Conservation (phyloP, 331 rosid species). For the Prunus yedoensis region DNA sequence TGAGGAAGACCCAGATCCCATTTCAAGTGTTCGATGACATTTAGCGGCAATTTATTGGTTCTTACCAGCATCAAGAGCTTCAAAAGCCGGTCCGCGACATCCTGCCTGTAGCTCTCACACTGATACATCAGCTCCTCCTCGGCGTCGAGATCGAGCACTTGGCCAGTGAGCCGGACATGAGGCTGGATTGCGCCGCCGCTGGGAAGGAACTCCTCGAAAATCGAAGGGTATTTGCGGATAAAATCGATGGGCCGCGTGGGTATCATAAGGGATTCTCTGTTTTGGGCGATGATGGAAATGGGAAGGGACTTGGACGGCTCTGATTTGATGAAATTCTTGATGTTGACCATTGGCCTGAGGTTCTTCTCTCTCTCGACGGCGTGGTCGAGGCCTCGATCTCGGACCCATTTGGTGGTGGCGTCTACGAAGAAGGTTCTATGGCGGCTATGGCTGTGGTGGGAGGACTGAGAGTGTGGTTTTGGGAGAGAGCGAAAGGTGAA, state of each 20-base stretch:
- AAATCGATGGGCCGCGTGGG: slow-evolving; percentile 72
- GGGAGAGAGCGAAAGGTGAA: slow-evolving; percentile 26
- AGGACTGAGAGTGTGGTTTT: slow-evolving; percentile 5
- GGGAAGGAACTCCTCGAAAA: slow-evolving; percentile 62
- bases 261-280: slow-evolving; percentile 39
- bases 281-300: slow-evolving; percentile 46
- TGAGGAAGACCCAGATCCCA: slow-evolving; percentile 92
- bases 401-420: slow-evolving; percentile 41
- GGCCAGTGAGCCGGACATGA: slow-evolving; percentile 48
- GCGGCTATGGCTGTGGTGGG: slow-evolving; percentile 12
- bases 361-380: slow-evolving; percentile 77
- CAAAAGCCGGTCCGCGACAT: slow-evolving; percentile 60
- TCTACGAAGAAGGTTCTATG: slow-evolving; percentile 39
- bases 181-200: slow-evolving; percentile 47
- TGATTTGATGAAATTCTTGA: slow-evolving; percentile 53
- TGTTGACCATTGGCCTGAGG: slow-evolving; percentile 51
- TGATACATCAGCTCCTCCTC: slow-evolving; percentile 49
- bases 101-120: slow-evolving; percentile 44
- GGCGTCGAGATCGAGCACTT: slow-evolving; percentile 47
- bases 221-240: slow-evolving; percentile 61
- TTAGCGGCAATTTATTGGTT: slow-evolving; percentile 44
- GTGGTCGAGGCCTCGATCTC: slow-evolving; percentile 91
- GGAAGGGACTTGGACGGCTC: slow-evolving; percentile 87
- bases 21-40: slow-evolving; percentile 39
- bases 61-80: slow-evolving; percentile 70